Base-by-base conservation (phyloP, 225 moss, liverwort and hornwort genomes). In the Climacium dendroides region DNA sequence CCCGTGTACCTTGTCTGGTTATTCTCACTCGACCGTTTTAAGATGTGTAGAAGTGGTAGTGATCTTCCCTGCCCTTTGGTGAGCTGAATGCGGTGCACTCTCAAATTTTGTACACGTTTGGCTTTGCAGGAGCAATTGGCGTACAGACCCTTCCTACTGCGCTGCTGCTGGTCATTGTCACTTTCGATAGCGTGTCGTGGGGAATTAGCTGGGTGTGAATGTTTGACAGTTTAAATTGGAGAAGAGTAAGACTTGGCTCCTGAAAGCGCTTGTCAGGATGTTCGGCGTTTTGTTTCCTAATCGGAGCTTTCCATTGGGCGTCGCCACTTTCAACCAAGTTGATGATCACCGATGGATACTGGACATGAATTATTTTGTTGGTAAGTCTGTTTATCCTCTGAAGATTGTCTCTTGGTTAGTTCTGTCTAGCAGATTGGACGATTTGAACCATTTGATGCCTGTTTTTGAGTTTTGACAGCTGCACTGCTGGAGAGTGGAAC, bases 301-400 rank as follows among this genome's bases (percentile, higher is more conserved):
- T 41, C 90, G 91, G 64, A 93, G 91, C 79, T 93, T 91, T 61
- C 91, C 91, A 54, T 80, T 93, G 85, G 88, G 87, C 84, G 88
- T 90, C 72, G 75, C 88, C 69, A 93, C 93, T 60, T 89, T 93
- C 88, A 93, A 84, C 65, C 91, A 93, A 93, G 93, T 90, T 58
- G 93, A 93, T 32, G 88, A 90, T 88, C 93, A 91, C 55, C 88
- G 87, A 88, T 93, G 93, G 91, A 89, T 91, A 82, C 87, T 93
- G 67, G 90, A 91, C 84, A 91, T 91, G 91, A 93, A 90, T 74
- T 93, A 91, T 41, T 91, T 91, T 87, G 91, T 93, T 79, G 91
- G 93, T 93, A 71, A 87, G 88, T 88, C 50, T 39, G 18, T 63
- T 22, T n/a, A 25, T 19, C 52, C 61, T 57, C 13, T 52, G 15